These are phyloP conservation scores for Cytospora piceicola DNA, from an alignment of 2,329 filamentous ascomycete genomes.

Conservation along the genomic window DNA sequence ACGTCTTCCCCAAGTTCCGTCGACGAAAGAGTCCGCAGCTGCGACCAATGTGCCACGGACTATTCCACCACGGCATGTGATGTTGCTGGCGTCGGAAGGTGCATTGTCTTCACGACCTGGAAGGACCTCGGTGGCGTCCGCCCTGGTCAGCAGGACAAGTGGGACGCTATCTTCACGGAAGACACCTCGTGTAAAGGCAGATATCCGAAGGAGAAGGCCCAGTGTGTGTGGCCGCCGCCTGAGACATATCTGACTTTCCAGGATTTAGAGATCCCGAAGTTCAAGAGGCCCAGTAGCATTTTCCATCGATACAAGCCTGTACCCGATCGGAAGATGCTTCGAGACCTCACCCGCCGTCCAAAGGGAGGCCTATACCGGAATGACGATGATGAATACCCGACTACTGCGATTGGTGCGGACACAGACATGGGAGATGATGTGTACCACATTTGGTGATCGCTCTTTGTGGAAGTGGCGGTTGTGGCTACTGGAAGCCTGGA, in stretches of 20 bases:
- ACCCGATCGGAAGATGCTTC: constrained; percentile 7
- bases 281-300: neutral
- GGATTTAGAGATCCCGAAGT: neutral
- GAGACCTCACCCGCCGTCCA: neutral
- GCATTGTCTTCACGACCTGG: constrained; percentile 18
- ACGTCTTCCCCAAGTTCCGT: neutral
- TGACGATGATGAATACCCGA: neutral
- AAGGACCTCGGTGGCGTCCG: constrained; percentile 18
- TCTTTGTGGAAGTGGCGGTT: too few relatives aligned
- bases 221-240: too few relatives aligned
- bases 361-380: accelerated
- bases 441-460: too few relatives aligned
- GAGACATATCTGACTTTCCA: neutral
- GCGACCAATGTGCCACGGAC: constrained; percentile 4
- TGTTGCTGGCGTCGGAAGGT: neutral
- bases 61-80: neutral
- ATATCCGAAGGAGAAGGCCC: too few relatives aligned
- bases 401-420: neutral
- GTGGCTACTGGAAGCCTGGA: too few relatives aligned
- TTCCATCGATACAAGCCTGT: neutral
- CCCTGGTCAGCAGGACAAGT: neutral
- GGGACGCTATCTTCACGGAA: neutral
- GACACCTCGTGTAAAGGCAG: too few relatives aligned
- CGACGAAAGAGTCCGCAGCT: constrained; percentile 1
- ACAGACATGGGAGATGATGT: neutral